These are phyloP conservation scores for Aspergillus floridensis DNA, from an alignment of 2,329 filamentous ascomycete species.

Conservation along the genomic window DNA sequence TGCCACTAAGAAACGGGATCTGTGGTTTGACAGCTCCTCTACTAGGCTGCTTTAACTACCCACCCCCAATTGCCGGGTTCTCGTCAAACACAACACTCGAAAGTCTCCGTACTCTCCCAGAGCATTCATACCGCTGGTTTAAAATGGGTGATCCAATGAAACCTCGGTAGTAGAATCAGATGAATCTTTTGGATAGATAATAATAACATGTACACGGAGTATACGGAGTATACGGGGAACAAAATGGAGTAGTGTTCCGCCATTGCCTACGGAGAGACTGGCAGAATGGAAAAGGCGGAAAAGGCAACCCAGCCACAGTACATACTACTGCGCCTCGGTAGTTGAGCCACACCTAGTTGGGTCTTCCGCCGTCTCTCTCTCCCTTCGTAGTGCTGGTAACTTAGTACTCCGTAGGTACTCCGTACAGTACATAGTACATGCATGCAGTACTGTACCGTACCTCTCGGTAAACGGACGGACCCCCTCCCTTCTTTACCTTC, in stretches of 20 bases:
- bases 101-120: not conserved
- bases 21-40: conserved; percentile 12
- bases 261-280: not conserved
- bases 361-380: not conserved
- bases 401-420: no score
- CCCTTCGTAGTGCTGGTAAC: not conserved
- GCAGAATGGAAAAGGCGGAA: not conserved
- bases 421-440: not conserved
- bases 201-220: not conserved
- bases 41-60: not conserved
- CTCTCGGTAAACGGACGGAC: not conserved
- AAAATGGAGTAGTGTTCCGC: not conserved
- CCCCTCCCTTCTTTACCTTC: not conserved
- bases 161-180: not conserved
- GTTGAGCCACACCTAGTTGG: not conserved
- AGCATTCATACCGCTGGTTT: not conserved
- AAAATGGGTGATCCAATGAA: not conserved
- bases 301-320: not conserved
- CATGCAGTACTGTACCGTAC: not conserved
- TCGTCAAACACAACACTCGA: not conserved
- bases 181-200: not conserved
- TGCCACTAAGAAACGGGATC: conserved; percentile 1
- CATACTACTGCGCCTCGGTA: not conserved
- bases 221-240: not conserved
- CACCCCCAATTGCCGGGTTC: not conserved